Evolutionary conservation across 2,329 filamentous ascomycete species (phyloP), one percentile per base, ranked within the genome.

Genomic region (Fusarium nurragi): DNA sequence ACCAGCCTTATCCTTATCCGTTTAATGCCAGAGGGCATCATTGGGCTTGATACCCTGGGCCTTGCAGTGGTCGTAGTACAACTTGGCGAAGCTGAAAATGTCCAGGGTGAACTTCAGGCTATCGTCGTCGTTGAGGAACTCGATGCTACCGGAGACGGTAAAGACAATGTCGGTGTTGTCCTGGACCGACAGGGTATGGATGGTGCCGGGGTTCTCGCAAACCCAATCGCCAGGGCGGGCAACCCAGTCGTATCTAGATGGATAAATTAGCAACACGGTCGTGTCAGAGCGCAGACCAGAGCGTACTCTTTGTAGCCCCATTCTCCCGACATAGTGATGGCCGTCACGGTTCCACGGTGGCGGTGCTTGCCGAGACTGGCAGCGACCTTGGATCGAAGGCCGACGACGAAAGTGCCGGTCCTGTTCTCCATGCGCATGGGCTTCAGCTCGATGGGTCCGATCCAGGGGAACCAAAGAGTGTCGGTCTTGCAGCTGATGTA

Each of bases 121-220:
- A 41, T 69, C 69, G 23, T 71, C 69, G 1, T 71, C 69, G 22
- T 71, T 71, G 10, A 71, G 54, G 52, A 71, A 71, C 49, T 71
- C 69, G 11, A 71, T 67, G 37, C 66, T 69, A 13, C 69, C 69
- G 40, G 64, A 54, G n/a, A 71, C 41, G 13, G 68, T 71, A 18
- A 71, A 71, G 10, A 71, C 66, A 11, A 71, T 68, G 34, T 71
- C 68, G 5, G 68, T 69, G 45, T 69, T 51, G 8, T 64, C 68
- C 34, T 63, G 18, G 16, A 71, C 54, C 7, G 65, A 69, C 54
- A 71, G 38, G 40, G 69, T 71, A 23, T 71, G 69, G 32, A 71
- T 71, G 11, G 48, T 46, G 11, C 69, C 69, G 4, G 68, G 68
- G 54, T 71, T 71, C 38, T 71, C 69, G 37, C 64, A 67, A 28